A percentile compares a stretch with the other conserved stretches of the same genome.
Evolutionary conservation across 2,329 filamentous ascomycete genomes (phyloP).

Genomic region (Cyphellophora europaea): DNA sequence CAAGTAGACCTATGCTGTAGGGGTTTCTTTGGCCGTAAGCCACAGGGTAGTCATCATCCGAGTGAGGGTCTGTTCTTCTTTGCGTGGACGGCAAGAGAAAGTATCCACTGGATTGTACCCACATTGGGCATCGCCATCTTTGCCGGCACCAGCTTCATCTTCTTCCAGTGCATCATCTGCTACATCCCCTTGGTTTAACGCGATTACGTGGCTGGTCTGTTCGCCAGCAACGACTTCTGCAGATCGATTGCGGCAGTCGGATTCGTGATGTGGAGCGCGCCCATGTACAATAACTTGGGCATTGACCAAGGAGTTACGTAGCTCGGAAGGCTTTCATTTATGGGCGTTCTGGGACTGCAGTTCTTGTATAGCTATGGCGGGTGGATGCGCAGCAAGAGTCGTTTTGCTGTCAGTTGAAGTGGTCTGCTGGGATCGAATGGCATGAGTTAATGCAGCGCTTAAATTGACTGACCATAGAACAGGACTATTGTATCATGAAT

Average conservation of each 20-base stretch:
- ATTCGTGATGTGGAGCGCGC: constrained; percentile 26
- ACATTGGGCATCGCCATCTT: constrained; percentile 19
- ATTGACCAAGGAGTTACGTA: constrained; percentile 22
- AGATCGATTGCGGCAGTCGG: constrained; percentile 23
- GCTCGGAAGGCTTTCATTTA: too few relatives aligned
- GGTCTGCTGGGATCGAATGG: too few relatives aligned
- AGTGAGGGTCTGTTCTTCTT: constrained; percentile 35
- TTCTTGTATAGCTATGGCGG: too few relatives aligned
- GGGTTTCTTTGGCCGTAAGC: too few relatives aligned
- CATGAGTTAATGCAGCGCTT: too few relatives aligned
- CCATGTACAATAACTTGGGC: constrained; percentile 25
- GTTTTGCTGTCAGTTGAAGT: too few relatives aligned
- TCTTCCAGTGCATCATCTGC: constrained; percentile 37
- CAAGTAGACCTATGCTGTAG: too few relatives aligned
- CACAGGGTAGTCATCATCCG: too few relatives aligned
- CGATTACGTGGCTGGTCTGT: constrained; percentile 17
- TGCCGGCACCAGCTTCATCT: constrained; percentile 20
- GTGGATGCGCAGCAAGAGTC: too few relatives aligned
- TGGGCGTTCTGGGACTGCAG: too few relatives aligned
- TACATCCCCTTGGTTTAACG: constrained; percentile 21
- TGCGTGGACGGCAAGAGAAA: constrained; percentile 33
- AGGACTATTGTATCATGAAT: too few relatives aligned
- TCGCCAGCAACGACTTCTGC: constrained; percentile 20
- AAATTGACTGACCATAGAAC: too few relatives aligned
- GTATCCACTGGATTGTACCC: constrained; percentile 31